Base-by-base conservation (phyloP, 345 rosid species). In the Populus simonii region DNA sequence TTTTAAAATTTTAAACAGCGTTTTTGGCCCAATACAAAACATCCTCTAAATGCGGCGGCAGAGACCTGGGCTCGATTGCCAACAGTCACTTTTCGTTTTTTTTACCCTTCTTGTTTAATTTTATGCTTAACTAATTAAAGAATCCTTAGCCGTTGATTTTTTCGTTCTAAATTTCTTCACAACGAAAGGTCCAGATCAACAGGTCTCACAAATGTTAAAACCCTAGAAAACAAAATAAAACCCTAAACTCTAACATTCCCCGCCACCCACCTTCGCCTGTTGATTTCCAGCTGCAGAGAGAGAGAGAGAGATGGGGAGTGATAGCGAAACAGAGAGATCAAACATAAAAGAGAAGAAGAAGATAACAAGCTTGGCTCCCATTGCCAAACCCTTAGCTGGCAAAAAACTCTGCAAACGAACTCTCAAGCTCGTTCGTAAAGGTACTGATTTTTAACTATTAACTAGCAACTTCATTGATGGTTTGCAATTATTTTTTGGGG, bases 371-470 rank as follows among this genome's bases (percentile, higher is more conserved):
- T 74, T 95, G 31, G 89, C 99, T 0, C 99, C 99, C 57, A 95
- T 95, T 0, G 97, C 99, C 45, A 93, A 92, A 76, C 98, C 99
- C 16, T 91, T 92, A 3, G 97, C 97, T 9, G 99, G 99, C 1
- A 93, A 95, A 86, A 95, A 92, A 82, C 97, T 95, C 65, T 87
- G 84, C 86, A 95, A 93, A 78, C 87, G 78, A 72, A 92, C 98
- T 16, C 89, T 93, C 87, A 93, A 95, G 88, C 94, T 95, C 65
- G 93, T 95, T 61, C 91, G 94, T 65, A 88, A 86, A 91, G 98
- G 98, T 95, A 79, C 45, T 41, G 45, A 12, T 9, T 10, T 8
- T 41, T 10, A 41, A 41, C 45, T 41, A 41, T 41, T 41, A 10
- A 41, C 3, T 10, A 41, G 45, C 13, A 41, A 41, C 45, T 2